Conservation (phyloP, 176 grass and related monocot genomes). For the Rhynchospora pubera region DNA sequence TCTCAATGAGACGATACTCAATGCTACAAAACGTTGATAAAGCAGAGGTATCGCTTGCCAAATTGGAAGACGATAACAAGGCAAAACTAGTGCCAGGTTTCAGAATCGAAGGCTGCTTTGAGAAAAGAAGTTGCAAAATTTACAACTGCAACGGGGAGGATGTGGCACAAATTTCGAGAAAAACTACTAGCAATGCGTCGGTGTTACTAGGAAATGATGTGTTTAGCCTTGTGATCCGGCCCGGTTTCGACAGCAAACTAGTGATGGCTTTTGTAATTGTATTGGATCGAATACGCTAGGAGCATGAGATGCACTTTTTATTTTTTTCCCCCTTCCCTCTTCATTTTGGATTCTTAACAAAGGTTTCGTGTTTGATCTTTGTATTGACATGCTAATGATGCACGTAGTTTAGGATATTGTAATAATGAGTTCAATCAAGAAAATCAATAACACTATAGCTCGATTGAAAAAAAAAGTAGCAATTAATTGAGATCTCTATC, state of each 20-base stretch:
- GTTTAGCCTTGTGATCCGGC: conserved; percentile 61
- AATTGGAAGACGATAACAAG: not conserved
- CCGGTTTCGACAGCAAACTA: conserved; percentile 29
- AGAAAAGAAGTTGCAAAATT: conserved; percentile 57
- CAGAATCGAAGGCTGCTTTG: conserved; percentile 46
- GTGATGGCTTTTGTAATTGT: conserved; percentile 79
- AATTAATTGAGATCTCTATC: not conserved
- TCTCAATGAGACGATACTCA: conserved; percentile 56
- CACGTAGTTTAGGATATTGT: not conserved
- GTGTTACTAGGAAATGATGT: conserved; percentile 60
- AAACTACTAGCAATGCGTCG: not conserved
- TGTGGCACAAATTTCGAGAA: conserved; percentile 33
- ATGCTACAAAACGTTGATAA: conserved; percentile 38
- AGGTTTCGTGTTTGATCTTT: not conserved
- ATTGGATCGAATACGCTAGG: conserved; percentile 56
- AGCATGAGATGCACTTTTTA: not conserved
- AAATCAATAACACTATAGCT: not conserved
- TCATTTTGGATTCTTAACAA: not conserved
- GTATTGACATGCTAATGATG: not conserved
- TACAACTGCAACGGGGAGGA: conserved; percentile 26
- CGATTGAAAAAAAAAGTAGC: not conserved
- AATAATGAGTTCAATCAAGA: not conserved
- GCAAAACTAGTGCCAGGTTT: conserved; percentile 24
- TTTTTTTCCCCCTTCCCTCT: not conserved
- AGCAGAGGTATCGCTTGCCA: conserved; percentile 44